Evolutionary conservation across 225 moss, liverwort and hornwort species (phyloP).

Genomic region (Polytrichum formosum): DNA sequence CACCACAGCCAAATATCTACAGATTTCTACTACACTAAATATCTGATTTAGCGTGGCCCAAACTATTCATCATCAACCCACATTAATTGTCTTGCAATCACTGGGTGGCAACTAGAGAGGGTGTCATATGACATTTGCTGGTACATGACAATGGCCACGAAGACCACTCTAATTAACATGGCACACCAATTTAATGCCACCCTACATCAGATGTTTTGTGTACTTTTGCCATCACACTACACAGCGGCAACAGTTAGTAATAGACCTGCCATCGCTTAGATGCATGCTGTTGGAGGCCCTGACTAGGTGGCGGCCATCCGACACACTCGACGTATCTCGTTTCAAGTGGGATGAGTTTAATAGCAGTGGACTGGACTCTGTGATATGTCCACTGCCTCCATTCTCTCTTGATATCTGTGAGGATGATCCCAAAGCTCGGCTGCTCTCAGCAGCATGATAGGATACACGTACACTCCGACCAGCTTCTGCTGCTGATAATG

Average conservation of each 20-base stretch:
- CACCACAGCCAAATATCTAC: too few species aligned
- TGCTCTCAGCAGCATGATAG: constrained; percentile 16
- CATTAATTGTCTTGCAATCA: too few species aligned
- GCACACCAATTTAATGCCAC: too few species aligned
- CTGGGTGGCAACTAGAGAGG: too few species aligned
- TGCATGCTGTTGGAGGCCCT: constrained; percentile 43
- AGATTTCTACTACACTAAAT: too few species aligned
- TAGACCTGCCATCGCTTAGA: constrained; percentile 9
- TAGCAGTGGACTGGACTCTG: constrained; percentile 49
- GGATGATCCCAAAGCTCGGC: constrained; percentile 12
- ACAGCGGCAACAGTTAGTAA: neutral
- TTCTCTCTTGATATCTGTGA: constrained; percentile 14
- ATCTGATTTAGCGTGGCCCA: too few species aligned
- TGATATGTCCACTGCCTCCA: constrained; percentile 15
- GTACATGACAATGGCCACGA: too few species aligned
- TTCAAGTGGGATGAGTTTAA: constrained; percentile 35
- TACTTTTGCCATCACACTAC: neutral
- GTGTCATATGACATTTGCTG: too few species aligned
- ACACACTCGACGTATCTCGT: constrained; percentile 15
- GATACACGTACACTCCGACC: constrained; percentile 28
- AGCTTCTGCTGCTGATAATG: constrained; percentile 21
- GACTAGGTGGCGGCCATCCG: constrained; percentile 43
- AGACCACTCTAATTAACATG: too few species aligned
- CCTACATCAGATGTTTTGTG: too few species aligned
- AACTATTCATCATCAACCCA: too few species aligned